Evolutionary conservation across 129 eudicot genomes (phyloP).

Genomic region (Glebionis coronaria): DNA sequence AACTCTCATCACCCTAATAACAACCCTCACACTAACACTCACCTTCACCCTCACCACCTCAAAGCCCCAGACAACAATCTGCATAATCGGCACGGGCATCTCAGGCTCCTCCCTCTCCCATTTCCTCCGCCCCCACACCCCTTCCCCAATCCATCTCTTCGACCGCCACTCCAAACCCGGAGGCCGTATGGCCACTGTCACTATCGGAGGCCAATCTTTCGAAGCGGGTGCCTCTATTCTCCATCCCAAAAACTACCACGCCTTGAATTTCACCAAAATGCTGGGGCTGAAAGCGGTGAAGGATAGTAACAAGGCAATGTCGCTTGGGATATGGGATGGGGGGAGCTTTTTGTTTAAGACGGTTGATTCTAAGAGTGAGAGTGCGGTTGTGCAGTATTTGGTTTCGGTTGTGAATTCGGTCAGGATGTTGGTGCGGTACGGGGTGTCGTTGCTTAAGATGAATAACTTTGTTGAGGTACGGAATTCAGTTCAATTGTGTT

Average conservation of each 20-base stretch:
- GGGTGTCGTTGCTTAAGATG: conserved; percentile 72
- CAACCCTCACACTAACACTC: conserved; percentile 25
- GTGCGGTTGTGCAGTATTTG: conserved; percentile 38
- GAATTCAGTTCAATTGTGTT: too few species aligned
- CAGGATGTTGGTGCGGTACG: conserved; percentile 53
- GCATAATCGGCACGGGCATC: conserved; percentile 92
- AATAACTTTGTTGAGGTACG: conserved; percentile 70
- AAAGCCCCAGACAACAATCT: conserved; percentile 25
- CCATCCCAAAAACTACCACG: conserved; percentile 86
- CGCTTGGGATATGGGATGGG: conserved; percentile 88
- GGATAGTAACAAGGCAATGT: conserved; percentile 31
- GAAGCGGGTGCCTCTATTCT: conserved; percentile 95
- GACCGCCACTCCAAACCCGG: conserved; percentile 70
- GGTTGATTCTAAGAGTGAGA: conserved; percentile 32
- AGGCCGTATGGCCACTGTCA: conserved; percentile 94
- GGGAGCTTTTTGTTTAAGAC: conserved; percentile 61
- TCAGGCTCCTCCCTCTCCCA: conserved; percentile 86
- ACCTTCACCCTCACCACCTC: conserved; percentile 24
- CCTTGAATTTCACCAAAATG: conserved; percentile 45
- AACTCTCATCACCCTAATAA: conserved; percentile 24
- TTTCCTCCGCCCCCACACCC: conserved; percentile 77
- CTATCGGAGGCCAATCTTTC: conserved; percentile 65
- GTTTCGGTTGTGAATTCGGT: conserved; percentile 51
- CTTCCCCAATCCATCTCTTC: conserved; percentile 76
- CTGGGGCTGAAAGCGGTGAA: conserved; percentile 35